These are phyloP conservation scores for Fragaria ananassa DNA, from an alignment of 306 rosid genomes.

Conservation along the genomic window DNA sequence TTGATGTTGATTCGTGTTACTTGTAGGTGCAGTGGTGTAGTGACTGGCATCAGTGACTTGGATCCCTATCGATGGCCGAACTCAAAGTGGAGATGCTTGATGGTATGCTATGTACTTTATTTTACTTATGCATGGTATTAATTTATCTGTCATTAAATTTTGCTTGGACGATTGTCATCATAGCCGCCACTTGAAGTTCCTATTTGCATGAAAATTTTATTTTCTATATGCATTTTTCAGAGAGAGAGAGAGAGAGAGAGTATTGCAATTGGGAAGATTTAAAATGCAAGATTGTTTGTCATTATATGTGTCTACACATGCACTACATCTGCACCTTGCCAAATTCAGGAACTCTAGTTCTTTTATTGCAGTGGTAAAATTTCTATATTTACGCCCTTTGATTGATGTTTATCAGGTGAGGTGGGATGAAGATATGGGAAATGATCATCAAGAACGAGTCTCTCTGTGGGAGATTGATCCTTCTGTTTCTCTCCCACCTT, in stretches of 20 bases:
- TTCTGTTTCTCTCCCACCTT: slow-evolving; percentile 74
- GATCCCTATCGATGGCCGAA: slow-evolving; percentile 89
- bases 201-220: background rate
- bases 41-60: slow-evolving; percentile 74
- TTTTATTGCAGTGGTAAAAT: background rate
- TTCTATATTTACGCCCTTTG: slow-evolving; percentile 23
- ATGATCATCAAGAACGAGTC: slow-evolving; percentile 67
- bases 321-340: background rate
- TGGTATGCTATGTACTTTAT: slow-evolving; percentile 41
- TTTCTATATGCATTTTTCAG: background rate
- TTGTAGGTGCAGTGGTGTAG: slow-evolving; percentile 73
- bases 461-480: slow-evolving; percentile 94
- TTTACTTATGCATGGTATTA: background rate
- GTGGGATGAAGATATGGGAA: slow-evolving; percentile 80
- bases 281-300: background rate
- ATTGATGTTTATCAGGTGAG: slow-evolving; percentile 56
- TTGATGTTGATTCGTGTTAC: slow-evolving; percentile 24
- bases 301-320: background rate
- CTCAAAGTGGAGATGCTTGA: slow-evolving; percentile 95
- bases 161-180: background rate
- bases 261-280: background rate
- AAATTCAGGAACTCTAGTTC: background rate
- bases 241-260: too few relatives aligned
- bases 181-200: background rate
- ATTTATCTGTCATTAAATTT: background rate